Evolutionary conservation across 208 protist species (phyloP), one percentile per base, ranked within the genome.

Genomic region (Zelonia costaricensis): DNA sequence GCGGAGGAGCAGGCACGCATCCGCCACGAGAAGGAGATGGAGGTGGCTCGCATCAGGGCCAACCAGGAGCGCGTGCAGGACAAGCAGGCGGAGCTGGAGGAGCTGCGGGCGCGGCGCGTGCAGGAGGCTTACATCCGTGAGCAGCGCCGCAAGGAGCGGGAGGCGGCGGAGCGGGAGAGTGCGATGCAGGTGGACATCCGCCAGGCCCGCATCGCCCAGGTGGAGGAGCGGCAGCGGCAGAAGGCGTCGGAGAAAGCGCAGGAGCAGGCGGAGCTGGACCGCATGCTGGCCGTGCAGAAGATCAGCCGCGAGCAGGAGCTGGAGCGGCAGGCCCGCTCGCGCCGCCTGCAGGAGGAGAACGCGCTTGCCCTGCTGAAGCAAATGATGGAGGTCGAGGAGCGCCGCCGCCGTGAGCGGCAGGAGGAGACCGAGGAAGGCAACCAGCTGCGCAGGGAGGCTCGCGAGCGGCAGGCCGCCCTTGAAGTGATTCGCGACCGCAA

Each of bases 381-480:
- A 61, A 97, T 98, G 47, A 88, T 88, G 78, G 85, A 95, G 25
- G 81, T 90, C 22, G 91, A 97, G 71, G 95, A 98, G 74, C 74
- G 77, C 16, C 75, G 88, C n/a, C 82, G 88, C 7, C 74, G 76
- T 15, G 82, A 94, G 62, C 73, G 90, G 9, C 89, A 92, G 58
- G 91, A 95, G 76, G 92, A 83, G 62, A 75, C 97, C 0, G 95
- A 97, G 49, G 93, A 97, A 76, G 93, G 95, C 33, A 70, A 91
- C 64, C 75, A 86, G 31, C 16, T 91, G 18, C 74, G 81, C 55
- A 76, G 76, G 46, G 76, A 91, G 39, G 72, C 73, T 28, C 79
- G 91, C 13, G 84, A 93, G 60, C 82, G 94, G 6, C 72, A 83
- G 61, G 80, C 82, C n/a, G 84, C 90, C 0, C 62, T 98, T 39